phyloP scores from a whole-genome alignment of 2,329 filamentous ascomycete species.

The Pseudogymnoascus sp. region DNA sequence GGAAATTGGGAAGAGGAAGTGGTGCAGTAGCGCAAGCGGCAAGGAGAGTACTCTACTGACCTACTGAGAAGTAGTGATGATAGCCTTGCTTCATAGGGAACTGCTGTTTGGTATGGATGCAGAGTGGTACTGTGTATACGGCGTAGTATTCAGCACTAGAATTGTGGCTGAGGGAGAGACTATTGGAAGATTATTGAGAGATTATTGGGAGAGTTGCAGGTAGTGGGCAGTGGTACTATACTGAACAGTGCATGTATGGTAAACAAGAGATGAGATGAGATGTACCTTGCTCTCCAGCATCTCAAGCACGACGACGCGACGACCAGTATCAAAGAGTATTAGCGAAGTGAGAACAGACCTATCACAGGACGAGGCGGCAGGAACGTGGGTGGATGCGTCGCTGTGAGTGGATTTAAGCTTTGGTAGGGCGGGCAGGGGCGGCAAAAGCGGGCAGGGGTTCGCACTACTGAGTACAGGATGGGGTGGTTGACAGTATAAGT shows the following conservation, averaged over 20 bases:
- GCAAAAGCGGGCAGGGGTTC: neutral
- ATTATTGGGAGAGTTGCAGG: neutral
- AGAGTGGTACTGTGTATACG: neutral
- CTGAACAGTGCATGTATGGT: neutral
- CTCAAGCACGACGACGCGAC: neutral
- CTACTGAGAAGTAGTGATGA: neutral
- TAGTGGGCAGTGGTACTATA: neutral
- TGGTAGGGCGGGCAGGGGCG: neutral
- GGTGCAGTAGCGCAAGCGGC: neutral
- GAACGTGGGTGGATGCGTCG: neutral
- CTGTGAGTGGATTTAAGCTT: neutral
- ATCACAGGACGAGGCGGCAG: neutral
- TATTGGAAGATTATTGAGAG: neutral
- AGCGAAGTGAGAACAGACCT: neutral
- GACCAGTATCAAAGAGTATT: neutral
- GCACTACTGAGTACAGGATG: neutral
- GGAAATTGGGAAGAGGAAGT: neutral
- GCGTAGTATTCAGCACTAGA: neutral
- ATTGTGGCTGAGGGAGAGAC: neutral
- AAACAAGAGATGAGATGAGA: neutral
- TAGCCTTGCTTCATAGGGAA: neutral
- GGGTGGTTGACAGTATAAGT: neutral
- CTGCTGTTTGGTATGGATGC: too few relatives aligned
- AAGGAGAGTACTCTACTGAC: neutral
- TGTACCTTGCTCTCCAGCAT: neutral